phyloP scores from a whole-genome alignment of 192 early-diverging fungal genomes.

The Coemansia sp. region DNA sequence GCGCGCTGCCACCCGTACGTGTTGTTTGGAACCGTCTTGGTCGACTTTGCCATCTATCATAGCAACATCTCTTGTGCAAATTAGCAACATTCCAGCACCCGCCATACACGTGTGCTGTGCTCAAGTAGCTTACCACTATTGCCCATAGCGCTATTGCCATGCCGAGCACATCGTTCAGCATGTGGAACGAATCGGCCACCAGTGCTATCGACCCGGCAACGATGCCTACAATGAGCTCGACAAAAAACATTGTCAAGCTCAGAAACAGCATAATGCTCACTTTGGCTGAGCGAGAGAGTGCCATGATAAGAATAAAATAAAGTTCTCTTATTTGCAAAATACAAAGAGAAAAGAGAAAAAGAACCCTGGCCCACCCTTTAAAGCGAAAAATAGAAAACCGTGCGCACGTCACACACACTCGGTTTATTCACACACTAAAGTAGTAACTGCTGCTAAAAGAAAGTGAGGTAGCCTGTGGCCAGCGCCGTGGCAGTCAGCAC shows the following conservation, averaged over 20 bases:
- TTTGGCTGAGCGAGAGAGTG: conserved; percentile 56
- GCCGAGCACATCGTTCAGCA: conserved; percentile 80
- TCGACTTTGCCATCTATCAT: conserved; percentile 59
- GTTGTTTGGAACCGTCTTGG: conserved; percentile 61
- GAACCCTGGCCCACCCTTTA: neutral
- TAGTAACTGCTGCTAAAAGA: conserved; percentile 42
- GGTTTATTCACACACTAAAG: neutral
- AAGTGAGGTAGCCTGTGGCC: conserved; percentile 56
- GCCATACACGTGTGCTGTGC: neutral
- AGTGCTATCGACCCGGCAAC: conserved; percentile 75
- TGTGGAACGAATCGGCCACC: conserved; percentile 91
- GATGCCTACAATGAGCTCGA: conserved; percentile 80
- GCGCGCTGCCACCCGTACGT: conserved; percentile 91
- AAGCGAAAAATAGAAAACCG: neutral
- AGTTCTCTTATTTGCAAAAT: neutral
- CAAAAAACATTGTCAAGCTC: conserved; percentile 70
- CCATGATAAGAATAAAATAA: conserved; percentile 11
- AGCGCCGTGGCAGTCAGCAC: conserved; percentile 67
- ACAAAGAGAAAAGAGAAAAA: neutral
- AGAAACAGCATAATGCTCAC: conserved; percentile 63
- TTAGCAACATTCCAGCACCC: neutral
- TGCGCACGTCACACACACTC: neutral
- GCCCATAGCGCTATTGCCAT: conserved; percentile 82
- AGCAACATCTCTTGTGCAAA: neutral
- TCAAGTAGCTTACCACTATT: conserved; percentile 53